Conservation (phyloP, 352 stramenopile species). For the Blastocystis sp. region DNA sequence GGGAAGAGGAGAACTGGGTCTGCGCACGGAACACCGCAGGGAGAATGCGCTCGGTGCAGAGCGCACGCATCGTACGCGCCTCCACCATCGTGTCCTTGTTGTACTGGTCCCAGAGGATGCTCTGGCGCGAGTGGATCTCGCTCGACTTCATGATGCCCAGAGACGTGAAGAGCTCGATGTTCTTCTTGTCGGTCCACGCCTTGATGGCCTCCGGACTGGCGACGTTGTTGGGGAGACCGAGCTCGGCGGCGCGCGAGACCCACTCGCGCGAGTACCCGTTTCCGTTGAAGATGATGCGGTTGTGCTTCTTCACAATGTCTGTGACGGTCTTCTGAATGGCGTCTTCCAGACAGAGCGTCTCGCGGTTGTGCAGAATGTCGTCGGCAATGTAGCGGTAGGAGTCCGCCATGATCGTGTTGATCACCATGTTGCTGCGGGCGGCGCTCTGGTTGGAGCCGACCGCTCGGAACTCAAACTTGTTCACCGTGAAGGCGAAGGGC, state of each 20-base stretch:
- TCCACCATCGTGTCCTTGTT: constrained; percentile 72
- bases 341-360: constrained; percentile 26
- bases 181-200: constrained; percentile 67
- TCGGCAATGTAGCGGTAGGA: constrained; percentile 71
- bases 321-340: constrained; percentile 63
- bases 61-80: constrained; percentile 69
- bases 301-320: constrained; percentile 67
- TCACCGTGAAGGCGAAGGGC: constrained; percentile 73
- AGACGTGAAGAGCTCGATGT: constrained; percentile 69
- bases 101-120: constrained; percentile 72
- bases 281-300: constrained; percentile 75
- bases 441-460: constrained; percentile 72
- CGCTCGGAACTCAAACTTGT: constrained; percentile 75
- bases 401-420: constrained; percentile 73
- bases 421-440: constrained; percentile 70
- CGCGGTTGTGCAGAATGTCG: constrained; percentile 65
- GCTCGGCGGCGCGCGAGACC: constrained; percentile 67
- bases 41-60: constrained; percentile 69
- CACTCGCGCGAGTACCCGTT: constrained; percentile 69
- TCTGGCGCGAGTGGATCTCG: constrained; percentile 67
- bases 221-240: constrained; percentile 70
- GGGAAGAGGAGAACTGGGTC: constrained; percentile 57
- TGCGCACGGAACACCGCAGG: constrained; percentile 58
- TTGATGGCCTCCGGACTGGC: constrained; percentile 70
- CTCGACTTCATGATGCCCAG: constrained; percentile 68